These are phyloP conservation scores for Gryganskiella cystojenkinii DNA, from an alignment of 192 early-diverging fungal species.

Conservation along the genomic window DNA sequence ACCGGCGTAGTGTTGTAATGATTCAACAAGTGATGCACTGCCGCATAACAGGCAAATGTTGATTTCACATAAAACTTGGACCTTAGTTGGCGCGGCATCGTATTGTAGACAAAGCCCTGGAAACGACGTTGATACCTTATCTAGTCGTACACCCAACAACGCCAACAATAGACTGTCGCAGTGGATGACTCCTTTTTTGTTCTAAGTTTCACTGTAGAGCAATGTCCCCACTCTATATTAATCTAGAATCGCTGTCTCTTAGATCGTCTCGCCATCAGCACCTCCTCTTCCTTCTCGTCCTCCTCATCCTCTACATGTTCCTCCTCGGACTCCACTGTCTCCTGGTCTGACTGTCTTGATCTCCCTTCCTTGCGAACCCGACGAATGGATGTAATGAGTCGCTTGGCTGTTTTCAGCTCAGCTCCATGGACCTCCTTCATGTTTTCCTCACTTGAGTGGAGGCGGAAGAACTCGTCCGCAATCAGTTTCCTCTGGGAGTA, in stretches of 20 bases:
- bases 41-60: no score
- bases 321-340: neutral
- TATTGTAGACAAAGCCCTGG: no score
- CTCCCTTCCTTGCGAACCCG: neutral
- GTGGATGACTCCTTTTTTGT: no score
- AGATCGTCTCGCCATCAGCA: neutral
- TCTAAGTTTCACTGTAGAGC: no score
- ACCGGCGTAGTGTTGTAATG: slow-evolving; percentile 22
- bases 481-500: slow-evolving; percentile 15
- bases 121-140: no score
- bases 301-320: neutral
- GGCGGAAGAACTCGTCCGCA: slow-evolving; percentile 2
- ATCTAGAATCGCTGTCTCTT: no score
- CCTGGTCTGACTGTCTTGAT: neutral
- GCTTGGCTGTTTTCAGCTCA: neutral
- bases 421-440: slow-evolving; percentile 12
- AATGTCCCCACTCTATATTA: no score
- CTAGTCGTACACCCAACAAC: no score
- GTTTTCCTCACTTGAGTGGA: slow-evolving; percentile 1
- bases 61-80: no score
- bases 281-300: neutral
- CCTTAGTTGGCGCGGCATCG: no score
- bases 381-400: slow-evolving; percentile 2
- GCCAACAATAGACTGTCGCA: no score
- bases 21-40: slow-evolving; percentile 18